A percentile compares a stretch with the other conserved stretches of the same genome.
These are phyloP conservation scores for Fraxinus americana DNA, from an alignment of 257 asterid species.

Conservation along the genomic window DNA sequence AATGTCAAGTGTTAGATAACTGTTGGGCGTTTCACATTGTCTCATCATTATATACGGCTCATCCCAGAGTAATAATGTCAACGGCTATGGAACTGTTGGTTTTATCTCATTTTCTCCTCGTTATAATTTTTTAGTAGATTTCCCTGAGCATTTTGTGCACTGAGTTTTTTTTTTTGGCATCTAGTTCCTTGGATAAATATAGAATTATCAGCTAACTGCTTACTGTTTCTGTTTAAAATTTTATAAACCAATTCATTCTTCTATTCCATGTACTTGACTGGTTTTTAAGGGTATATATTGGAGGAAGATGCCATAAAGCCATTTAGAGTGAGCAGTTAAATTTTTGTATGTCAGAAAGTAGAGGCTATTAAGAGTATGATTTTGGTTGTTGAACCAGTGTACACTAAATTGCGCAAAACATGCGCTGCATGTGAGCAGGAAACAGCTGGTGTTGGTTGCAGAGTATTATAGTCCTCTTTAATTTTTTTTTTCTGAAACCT, in stretches of 20 bases:
- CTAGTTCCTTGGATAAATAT: slow-evolving; percentile 4
- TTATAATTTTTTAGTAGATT: neutral
- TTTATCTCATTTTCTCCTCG: neutral
- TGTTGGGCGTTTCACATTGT: neutral
- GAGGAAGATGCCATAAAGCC: neutral
- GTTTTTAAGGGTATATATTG: neutral
- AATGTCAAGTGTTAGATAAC: neutral
- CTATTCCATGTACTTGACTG: slow-evolving; percentile 2
- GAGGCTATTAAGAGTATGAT: slow-evolving; percentile 6
- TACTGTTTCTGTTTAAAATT: neutral
- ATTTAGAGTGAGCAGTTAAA: neutral
- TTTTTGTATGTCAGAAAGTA: neutral
- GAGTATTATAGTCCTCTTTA: neutral
- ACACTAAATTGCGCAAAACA: neutral
- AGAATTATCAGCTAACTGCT: neutral
- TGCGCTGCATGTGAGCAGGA: slow-evolving; percentile 1
- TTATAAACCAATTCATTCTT: neutral
- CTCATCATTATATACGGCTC: neutral
- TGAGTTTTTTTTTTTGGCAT: neutral
- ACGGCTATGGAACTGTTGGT: neutral
- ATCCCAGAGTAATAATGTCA: slow-evolving; percentile 2
- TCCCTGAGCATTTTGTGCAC: slow-evolving; percentile 11
- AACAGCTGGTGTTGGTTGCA: neutral
- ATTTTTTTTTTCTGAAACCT: neutral
- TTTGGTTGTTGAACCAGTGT: slow-evolving; percentile 11